phyloP scores from a whole-genome alignment of 768 basidiomycete species.

The Exsudoporus frostii region DNA sequence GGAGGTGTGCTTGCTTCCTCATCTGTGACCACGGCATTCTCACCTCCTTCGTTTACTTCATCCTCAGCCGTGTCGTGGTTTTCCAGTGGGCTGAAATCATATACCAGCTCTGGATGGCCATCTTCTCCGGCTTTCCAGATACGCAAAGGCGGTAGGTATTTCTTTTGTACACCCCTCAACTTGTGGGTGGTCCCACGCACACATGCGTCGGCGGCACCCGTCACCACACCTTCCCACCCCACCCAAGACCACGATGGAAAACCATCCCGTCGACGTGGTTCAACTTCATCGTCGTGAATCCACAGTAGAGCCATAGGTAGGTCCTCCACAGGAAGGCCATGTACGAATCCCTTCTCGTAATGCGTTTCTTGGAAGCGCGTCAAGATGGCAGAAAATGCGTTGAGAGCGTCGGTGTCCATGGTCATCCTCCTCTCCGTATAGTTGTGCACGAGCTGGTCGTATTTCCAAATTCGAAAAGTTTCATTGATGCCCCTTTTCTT shows the following conservation, averaged over 20 bases:
- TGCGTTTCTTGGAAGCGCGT: neutral
- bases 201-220: neutral
- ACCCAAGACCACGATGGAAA: slow-evolving; percentile 7
- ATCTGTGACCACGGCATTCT: neutral
- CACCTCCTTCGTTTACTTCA: neutral
- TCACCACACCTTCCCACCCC: neutral
- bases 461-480: neutral
- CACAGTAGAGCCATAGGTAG: neutral
- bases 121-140: neutral
- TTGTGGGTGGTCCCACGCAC: neutral
- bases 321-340: slow-evolving; percentile 1
- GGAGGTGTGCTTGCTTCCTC: neutral
- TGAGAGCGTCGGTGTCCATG: neutral
- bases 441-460: neutral
- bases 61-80: neutral
- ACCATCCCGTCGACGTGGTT: neutral
- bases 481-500: neutral
- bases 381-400: neutral
- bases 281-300: neutral
- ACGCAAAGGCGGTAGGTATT: neutral
- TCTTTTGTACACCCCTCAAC: neutral
- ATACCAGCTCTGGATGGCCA: neutral
- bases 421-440: neutral
- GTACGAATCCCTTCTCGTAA: neutral
- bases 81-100: neutral